Base-by-base conservation (phyloP, 2,329 filamentous ascomycete genomes). In the Ilyonectria robusta region DNA sequence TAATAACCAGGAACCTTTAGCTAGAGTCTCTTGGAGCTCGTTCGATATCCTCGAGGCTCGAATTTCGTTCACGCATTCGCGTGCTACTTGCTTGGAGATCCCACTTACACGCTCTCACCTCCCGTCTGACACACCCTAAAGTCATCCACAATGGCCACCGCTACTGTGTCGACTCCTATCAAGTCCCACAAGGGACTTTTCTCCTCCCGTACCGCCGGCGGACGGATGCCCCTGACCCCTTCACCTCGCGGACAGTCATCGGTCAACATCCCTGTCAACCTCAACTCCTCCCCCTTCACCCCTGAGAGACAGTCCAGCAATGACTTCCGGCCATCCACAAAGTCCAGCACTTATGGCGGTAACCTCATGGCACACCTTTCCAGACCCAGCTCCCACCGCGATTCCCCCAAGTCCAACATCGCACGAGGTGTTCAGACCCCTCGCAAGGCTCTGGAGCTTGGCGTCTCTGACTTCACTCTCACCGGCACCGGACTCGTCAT, bases 401-500 rank as follows among this genome's bases (percentile, higher is more conserved):
- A 96, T 79, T 98, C 95, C 2, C 94, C 95, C 79, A 98, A 98
- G 86, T 98, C 95, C 66, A 98, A 98, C 86, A 98, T 98, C 81
- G 93, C 93, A 72, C 90, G 91, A 71, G 84, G 84, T 47, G 88
- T 89, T 63, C 88, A 91, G 65, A 95, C 94, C 48, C 95, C 95
- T 21, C 93, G 93, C 77, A 94, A 93, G 80, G 88, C 86, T 53
- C 88, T 98, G 44, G 95, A 98, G 82, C 89, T 97, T 46, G 94
- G 94, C 72, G 91, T 97, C 37, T 98, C 95, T 46, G 95, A 99
- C 79, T 98, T 95, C 86, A 90, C 93, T 19, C 87, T 99, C 76
- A 94, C 93, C 59, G 94, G 95, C 70, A 97, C 95, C 61, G 94
- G 94, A 65, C 85, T 81, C 71, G 79, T 77, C 40, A 42, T n/a